Evolutionary conservation across 2,329 filamentous ascomycete species (phyloP), one percentile per base, ranked within the genome.

Genomic region (Monilinia aucupariae): DNA sequence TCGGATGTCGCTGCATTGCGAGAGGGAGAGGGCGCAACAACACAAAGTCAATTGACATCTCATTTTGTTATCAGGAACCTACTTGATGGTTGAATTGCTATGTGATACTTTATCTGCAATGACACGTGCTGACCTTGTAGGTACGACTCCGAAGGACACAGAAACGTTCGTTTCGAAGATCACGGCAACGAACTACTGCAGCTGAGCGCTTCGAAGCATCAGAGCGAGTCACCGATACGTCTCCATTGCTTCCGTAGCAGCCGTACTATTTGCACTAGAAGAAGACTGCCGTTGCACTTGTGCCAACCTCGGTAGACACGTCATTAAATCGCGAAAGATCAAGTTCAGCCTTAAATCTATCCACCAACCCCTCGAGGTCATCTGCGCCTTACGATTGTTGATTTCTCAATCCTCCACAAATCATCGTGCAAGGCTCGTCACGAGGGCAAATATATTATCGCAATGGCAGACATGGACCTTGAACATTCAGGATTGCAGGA

Each of bases 51-150:
- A 64, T 63, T 50, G 54, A 64, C 61, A 67, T 69, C 65, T 68
- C 69, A 64, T 70, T 63, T 58, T 65, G 61, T 55, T 65, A 65
- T 71, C 70, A 70, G 62, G 65, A n/a, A n/a, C n/a, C 62, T 62
- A n/a, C 64, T 66, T 58, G 62, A 61, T 58, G 66, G 55, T 64
- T 59, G 60, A 61, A 64, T 64, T 68, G 61, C 66, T 68, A 66
- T 68, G 71, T 71, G 68, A 51, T 68, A 71, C 69, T 59, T 67
- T 64, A 68, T 68, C 68, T 72, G 69, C 69, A 71, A 70, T 68
- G 69, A 72, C 71, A 73, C 71, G 71, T 74, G 72, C 72, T 74
- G 65, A 73, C 71, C 67, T 69, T 68, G 67, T 70, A 73, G 68
- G 70, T 72, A 64, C 68, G 50, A 70, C 70, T 67, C 62, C 37